A percentile compares a stretch with the other conserved stretches of the same genome.
Conservation (phyloP, 163 green algal species). For the Chlamydomonas reinhardtii region DNA sequence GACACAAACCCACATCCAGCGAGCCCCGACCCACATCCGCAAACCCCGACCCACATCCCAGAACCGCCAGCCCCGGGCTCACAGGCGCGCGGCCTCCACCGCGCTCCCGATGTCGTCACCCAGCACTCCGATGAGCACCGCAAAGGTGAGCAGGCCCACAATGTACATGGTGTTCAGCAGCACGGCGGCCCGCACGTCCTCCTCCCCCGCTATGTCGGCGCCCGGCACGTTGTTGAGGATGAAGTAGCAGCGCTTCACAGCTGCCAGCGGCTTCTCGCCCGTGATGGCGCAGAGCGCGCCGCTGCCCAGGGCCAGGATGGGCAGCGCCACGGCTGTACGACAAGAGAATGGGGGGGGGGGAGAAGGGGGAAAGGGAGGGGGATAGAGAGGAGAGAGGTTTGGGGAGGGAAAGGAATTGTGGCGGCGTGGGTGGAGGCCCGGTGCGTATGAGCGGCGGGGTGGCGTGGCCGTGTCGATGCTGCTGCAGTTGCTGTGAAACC, state of each 20-base stretch:
- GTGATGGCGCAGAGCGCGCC: neutral
- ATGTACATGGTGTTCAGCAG: slow-evolving; percentile 24
- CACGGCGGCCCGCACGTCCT: neutral
- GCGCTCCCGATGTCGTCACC: slow-evolving; percentile 15
- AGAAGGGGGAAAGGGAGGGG: too few relatives aligned
- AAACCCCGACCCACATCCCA: too few relatives aligned
- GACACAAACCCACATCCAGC: too few relatives aligned
- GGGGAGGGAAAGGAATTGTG: too few relatives aligned
- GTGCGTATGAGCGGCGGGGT: too few relatives aligned
- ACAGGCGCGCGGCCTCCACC: slow-evolving; percentile 33
- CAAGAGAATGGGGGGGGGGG: too few relatives aligned
- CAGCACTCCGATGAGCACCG: slow-evolving; percentile 25
- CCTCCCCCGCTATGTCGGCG: slow-evolving; percentile 8
- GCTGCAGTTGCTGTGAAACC: too few relatives aligned
- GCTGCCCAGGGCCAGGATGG: neutral
- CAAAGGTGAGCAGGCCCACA: slow-evolving; percentile 29
- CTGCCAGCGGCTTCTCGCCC: neutral
- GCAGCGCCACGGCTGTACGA: neutral
- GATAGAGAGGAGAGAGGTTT: too few relatives aligned
- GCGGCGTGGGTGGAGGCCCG: too few relatives aligned
- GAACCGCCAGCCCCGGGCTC: too few relatives aligned
- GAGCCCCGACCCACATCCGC: too few relatives aligned
- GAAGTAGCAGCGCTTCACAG: slow-evolving; percentile 23
- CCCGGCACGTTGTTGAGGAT: slow-evolving; percentile 46
- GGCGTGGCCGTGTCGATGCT: too few relatives aligned